A percentile compares a stretch with the other conserved stretches of the same genome.
phyloP scores from a whole-genome alignment of 2,329 filamentous ascomycete genomes.

The Nigrospora osmanthi region DNA sequence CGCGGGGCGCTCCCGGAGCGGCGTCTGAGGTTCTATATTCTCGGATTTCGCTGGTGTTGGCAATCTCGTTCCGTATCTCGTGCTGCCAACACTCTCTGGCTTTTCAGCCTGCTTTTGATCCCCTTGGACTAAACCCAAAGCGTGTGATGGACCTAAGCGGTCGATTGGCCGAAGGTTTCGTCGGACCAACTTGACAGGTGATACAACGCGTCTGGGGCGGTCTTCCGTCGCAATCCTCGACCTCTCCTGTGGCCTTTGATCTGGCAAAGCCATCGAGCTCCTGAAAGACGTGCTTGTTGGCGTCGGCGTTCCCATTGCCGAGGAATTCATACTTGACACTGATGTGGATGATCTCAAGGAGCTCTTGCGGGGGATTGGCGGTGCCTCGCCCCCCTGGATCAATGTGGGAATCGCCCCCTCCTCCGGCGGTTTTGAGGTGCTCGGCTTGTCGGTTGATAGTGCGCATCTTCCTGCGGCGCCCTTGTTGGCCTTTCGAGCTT shows the following conservation, averaged over 20 bases:
- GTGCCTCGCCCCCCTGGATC: conserved; percentile 8
- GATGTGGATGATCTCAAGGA: conserved; percentile 8
- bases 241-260: conserved; percentile 2
- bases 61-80: too few species aligned
- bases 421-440: neutral
- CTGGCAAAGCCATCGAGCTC: neutral
- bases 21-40: conserved; percentile 14
- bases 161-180: neutral
- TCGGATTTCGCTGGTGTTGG: conserved; percentile 8
- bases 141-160: too few species aligned
- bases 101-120: neutral
- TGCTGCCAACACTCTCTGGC: neutral
- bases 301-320: neutral
- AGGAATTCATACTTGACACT: conserved; percentile 3
- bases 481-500: neutral
- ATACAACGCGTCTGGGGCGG: neutral
- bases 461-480: conserved; percentile 1
- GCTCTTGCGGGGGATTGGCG: conserved; percentile 3
- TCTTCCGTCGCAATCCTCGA: neutral
- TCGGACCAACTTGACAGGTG: conserved; percentile 7
- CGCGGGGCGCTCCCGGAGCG: conserved; percentile 8
- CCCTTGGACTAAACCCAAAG: too few species aligned
- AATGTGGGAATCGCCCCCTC: neutral
- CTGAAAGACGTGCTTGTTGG: conserved; percentile 1
- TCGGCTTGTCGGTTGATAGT: conserved; percentile 1